These are phyloP conservation scores for Eimeria brunetti DNA, from an alignment of 169 alveolate species.

Conservation along the genomic window DNA sequence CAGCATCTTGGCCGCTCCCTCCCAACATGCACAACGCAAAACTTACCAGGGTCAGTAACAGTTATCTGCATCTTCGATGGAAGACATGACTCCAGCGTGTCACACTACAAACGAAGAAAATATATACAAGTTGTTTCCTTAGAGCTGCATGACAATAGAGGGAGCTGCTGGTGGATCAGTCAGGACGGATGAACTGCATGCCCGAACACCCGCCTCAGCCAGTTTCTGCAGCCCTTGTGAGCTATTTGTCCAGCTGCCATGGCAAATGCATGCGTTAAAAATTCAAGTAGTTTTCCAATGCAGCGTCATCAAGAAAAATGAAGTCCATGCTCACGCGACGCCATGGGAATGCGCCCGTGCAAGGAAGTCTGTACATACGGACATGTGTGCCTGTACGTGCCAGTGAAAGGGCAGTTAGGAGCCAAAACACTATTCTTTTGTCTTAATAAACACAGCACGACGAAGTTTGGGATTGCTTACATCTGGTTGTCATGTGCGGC, in stretches of 20 bases:
- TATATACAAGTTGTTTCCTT: neutral
- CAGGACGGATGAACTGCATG: constrained; percentile 15
- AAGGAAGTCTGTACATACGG: neutral
- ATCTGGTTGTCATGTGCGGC: neutral
- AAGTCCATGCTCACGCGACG: neutral
- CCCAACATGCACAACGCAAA: neutral
- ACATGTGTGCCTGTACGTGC: neutral
- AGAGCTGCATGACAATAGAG: too few species aligned
- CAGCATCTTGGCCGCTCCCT: neutral
- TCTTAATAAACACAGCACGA: neutral
- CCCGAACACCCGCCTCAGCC: constrained; percentile 37
- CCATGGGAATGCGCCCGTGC: neutral
- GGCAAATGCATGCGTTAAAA: neutral
- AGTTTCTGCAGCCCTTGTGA: neutral
- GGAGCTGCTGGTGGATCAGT: constrained; percentile 15
- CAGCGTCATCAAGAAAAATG: neutral
- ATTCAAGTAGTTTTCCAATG: neutral
- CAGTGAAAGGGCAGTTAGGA: neutral
- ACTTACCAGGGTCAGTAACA: constrained; percentile 75
- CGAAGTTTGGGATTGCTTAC: neutral
- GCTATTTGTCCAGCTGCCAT: neutral
- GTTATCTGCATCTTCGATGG: constrained; percentile 63
- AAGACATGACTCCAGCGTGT: neutral
- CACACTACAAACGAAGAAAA: neutral
- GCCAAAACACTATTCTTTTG: neutral